Evolutionary conservation across 176 grass and related monocot genomes (phyloP), one percentile per base, ranked within the genome.

Genomic region (Poa pratensis): DNA sequence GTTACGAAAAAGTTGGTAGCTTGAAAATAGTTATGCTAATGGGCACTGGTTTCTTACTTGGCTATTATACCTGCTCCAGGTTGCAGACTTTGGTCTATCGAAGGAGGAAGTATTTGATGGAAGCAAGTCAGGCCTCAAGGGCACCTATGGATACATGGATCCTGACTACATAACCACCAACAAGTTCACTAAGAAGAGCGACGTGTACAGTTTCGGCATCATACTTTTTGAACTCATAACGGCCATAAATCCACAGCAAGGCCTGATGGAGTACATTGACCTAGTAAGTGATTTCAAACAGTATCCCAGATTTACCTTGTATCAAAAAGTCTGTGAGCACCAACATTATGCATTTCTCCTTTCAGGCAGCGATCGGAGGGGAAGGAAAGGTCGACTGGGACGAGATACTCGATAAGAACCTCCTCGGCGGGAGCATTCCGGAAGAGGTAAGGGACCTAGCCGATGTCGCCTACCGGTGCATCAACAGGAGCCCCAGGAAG

Each of bases 141-240:
- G 93, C 53, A 99, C 96, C 49, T 99, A 94, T 65, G 93, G 96
- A 76, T 99, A 99, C 80, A 99, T 99, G 93, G 96, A 99, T 84
- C 96, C 96, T 59, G 96, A 96, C 81, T 99, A 96, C 70, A 94
- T 96, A 88, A 92, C 91, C 39, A 96, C 96, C 72, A 92, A 88
- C 82, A 92, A 99, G 59, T 88, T 96, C 72, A 99, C 96, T 66
- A 99, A 96, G 87, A 99, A 99, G 88, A 99, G 96, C 28, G 91
- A 99, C 5, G 79, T 99, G 35, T 96, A 96, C 80, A 96, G 92
- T 71, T 99, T 99, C 26, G 96, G 96, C 61, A 96, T 96, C 66
- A 94, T 99, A 77, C 71, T 99, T 81, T 96, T 99, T 57, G 96
- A 99, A 86, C 88, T 99, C 64, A 92, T 96, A 89, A 99, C 96